These are phyloP conservation scores for Casuarina equisetifolia DNA, from an alignment of 306 rosid species.

Conservation along the genomic window DNA sequence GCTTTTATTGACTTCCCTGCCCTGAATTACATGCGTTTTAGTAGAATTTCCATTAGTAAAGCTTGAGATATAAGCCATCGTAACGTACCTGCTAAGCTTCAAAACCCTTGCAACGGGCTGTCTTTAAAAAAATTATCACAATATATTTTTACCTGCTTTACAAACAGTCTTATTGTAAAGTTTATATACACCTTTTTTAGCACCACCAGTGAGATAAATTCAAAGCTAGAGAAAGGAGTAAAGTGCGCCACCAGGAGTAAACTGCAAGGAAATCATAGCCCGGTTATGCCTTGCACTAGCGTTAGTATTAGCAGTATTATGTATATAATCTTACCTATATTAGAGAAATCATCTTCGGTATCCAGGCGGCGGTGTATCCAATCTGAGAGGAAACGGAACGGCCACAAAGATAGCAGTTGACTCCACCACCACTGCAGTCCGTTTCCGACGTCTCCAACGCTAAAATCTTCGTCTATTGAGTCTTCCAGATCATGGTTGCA, in stretches of 20 bases:
- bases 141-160: constrained; percentile 12
- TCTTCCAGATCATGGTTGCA: neutral
- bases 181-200: constrained; percentile 6
- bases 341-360: neutral
- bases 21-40: neutral
- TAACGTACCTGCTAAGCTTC: neutral
- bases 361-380: constrained; percentile 40
- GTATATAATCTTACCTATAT: constrained; percentile 16
- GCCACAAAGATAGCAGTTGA: constrained; percentile 38
- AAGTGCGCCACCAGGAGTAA: constrained; percentile 51
- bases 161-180: neutral
- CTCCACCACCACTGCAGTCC: constrained; percentile 45
- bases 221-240: constrained; percentile 29
- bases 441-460: constrained; percentile 31
- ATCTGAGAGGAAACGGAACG: constrained; percentile 39
- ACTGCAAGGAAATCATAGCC: constrained; percentile 36
- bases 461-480: neutral
- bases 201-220: constrained; percentile 2
- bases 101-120: neutral
- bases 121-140: neutral
- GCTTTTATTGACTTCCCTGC: too few species aligned
- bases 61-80: neutral
- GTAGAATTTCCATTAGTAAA: neutral
- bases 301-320: too few species aligned
- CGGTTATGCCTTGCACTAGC: too few species aligned